Percentiles rank a stretch among this genome's conserved stretches.
Evolutionary conservation across 73 alveolate species (phyloP).

Genomic region (Paramecium primaurelia): DNA sequence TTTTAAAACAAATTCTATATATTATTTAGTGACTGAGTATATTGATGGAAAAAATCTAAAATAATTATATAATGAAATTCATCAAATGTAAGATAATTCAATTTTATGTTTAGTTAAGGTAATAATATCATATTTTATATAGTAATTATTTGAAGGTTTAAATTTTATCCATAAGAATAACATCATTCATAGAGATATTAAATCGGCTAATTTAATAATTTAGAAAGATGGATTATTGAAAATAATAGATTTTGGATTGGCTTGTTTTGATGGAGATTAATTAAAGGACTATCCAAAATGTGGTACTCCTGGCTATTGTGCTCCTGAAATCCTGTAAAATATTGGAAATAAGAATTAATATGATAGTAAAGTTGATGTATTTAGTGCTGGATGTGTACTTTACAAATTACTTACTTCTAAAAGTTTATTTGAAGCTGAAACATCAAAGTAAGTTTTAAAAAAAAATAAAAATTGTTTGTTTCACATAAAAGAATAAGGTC

Average conservation of each 20-base stretch:
- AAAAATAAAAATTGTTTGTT: neutral
- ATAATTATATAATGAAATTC: neutral
- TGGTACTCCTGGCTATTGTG: constrained; percentile 64
- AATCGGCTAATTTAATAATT: neutral
- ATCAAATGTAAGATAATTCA: neutral
- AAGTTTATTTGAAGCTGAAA: neutral
- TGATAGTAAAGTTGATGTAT: neutral
- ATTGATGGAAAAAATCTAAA: constrained; percentile 41
- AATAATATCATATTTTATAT: neutral
- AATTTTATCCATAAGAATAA: neutral
- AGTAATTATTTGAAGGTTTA: neutral
- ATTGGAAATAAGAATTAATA: neutral
- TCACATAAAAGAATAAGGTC: neutral
- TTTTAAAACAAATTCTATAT: constrained; percentile 36
- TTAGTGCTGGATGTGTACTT: constrained; percentile 17
- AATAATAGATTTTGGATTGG: constrained; percentile 63
- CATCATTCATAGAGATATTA: constrained; percentile 46
- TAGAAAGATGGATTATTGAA: neutral
- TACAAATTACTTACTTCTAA: neutral
- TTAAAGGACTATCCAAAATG: constrained; percentile 19
- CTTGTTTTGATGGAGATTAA: neutral
- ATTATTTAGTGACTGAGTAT: neutral
- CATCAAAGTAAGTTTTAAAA: neutral
- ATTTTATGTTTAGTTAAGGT: neutral
- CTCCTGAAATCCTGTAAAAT: constrained; percentile 56